Percentiles rank a stretch among this genome's conserved stretches.
These are phyloP conservation scores for Mucor piriformis DNA, from an alignment of 371 early-diverging fungal species.

Conservation along the genomic window DNA sequence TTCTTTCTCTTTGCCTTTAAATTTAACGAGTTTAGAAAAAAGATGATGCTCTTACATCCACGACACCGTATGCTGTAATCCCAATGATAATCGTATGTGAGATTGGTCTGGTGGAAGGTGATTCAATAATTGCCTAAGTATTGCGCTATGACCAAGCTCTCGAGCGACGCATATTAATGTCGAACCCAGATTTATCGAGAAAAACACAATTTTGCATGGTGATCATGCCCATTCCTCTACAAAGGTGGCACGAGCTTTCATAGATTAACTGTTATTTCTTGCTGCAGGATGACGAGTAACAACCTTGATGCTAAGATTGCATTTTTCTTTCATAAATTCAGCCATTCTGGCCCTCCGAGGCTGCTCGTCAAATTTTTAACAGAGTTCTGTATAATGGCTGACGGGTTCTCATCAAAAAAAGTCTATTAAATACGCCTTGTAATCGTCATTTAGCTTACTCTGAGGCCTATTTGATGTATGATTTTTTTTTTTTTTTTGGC, in stretches of 20 bases:
- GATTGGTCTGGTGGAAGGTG: constrained; percentile 8
- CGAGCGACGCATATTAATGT: not conserved
- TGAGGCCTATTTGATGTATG: not conserved
- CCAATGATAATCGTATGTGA: constrained; percentile 20
- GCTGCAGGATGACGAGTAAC: constrained; percentile 3
- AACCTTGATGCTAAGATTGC: constrained; percentile 12
- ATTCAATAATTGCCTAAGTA: not conserved
- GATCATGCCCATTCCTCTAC: constrained; percentile 5
- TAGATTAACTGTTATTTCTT: constrained; percentile 1
- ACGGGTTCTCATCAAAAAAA: constrained; percentile 11
- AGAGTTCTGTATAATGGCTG: constrained; percentile 13
- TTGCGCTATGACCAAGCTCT: constrained; percentile 14
- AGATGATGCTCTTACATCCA: not conserved
- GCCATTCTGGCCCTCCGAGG: constrained; percentile 7
- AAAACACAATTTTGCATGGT: constrained; percentile 13
- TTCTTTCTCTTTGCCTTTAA: no score
- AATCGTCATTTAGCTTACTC: not conserved
- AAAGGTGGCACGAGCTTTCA: not conserved
- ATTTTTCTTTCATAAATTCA: constrained; percentile 22
- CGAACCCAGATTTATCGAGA: constrained; percentile 15
- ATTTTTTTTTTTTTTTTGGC: constrained; percentile 7
- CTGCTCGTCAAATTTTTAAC: constrained; percentile 3
- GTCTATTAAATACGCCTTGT: constrained; percentile 1
- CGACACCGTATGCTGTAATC: constrained; percentile 10
- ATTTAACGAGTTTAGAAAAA: no score